Evolutionary conservation across 495 filamentous ascomycete species (phyloP).

Genomic region (Hypoxylon perforatum): DNA sequence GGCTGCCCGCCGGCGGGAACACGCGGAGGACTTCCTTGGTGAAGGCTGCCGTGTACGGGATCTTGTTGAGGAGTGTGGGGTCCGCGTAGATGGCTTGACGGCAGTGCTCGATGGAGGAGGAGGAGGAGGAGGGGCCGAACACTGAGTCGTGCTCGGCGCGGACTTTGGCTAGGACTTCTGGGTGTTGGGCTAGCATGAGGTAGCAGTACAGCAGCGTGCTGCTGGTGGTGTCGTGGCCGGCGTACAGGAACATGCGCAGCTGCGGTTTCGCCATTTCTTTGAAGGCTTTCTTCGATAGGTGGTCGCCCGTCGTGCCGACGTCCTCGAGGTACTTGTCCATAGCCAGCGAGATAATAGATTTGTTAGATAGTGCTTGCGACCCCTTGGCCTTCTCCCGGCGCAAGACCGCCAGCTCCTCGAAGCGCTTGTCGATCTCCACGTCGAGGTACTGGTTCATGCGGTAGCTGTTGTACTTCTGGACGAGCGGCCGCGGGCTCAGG

Average conservation of each 20-base stretch:
- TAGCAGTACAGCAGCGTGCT: background rate
- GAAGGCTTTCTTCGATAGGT: background rate
- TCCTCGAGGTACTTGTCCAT: background rate
- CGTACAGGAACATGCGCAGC: background rate
- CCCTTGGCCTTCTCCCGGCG: background rate
- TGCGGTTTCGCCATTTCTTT: background rate
- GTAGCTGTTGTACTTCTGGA: conserved; percentile 41
- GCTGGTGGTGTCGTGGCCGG: background rate
- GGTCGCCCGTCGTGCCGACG: background rate
- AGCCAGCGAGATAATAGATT: background rate
- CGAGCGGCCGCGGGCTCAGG: conserved; percentile 40
- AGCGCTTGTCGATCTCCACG: conserved; percentile 41
- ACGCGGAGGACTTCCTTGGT: background rate
- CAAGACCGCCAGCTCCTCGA: conserved; percentile 11
- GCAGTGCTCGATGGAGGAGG: background rate
- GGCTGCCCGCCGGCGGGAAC: background rate
- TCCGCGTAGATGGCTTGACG: background rate
- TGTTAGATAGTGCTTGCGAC: background rate
- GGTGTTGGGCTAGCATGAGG: background rate
- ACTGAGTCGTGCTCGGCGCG: background rate
- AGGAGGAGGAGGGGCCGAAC: background rate
- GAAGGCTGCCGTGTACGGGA: background rate
- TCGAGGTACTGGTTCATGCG: conserved; percentile 37
- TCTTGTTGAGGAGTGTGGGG: background rate
- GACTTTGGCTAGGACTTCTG: background rate